Evolutionary conservation across 257 asterid species (phyloP), one percentile per base, ranked within the genome.

Genomic region (Eucommia ulmoides): DNA sequence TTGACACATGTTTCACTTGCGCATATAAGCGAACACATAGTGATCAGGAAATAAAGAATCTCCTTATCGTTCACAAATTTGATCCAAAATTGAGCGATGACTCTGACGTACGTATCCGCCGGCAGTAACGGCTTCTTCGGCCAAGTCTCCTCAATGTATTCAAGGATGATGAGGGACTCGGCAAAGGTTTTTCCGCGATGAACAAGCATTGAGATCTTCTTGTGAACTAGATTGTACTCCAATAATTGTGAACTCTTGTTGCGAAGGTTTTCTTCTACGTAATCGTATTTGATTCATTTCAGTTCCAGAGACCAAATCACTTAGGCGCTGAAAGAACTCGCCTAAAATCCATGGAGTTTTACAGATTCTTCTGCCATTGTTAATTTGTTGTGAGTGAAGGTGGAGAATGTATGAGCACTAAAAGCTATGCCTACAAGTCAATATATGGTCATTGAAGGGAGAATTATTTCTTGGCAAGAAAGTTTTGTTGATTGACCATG

Each of bases 41-140:
- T n/a, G n/a, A n/a, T n/a, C n/a, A n/a, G n/a, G n/a, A n/a, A 35
- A 35, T 3, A 35, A 10, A 18, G 1, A 35, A 15, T 35, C 12
- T 48, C 63, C 63, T 58, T 58, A 17, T 58, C 56, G 22, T 45
- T 23, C 20, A 19, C 56, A 49, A 58, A 49, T 49, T 50, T 35
- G 24, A 50, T 33, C 57, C 64, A 58, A 58, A 50, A 58, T 42
- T 51, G 48, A 26, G 64, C 50, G 9, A 9, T 41, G n/a, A 56
- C 50, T 58, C 50, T 50, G 22, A 49, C 56, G 20, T 35, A 15
- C 1, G 57, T 49, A 58, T 58, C 33, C 33, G 4, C 20, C 1
- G 64, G 64, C 33, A 58, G 49, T 7, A 58, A 33, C 15, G 64
- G 64, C 23, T 58, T 49, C 38, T 58, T 22, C n/a, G 64, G 64